A percentile compares a stretch with the other conserved stretches of the same genome.
Evolutionary conservation across 1,284 basidiomycete species (phyloP).

Genomic region (Schizophyllum amplum): DNA sequence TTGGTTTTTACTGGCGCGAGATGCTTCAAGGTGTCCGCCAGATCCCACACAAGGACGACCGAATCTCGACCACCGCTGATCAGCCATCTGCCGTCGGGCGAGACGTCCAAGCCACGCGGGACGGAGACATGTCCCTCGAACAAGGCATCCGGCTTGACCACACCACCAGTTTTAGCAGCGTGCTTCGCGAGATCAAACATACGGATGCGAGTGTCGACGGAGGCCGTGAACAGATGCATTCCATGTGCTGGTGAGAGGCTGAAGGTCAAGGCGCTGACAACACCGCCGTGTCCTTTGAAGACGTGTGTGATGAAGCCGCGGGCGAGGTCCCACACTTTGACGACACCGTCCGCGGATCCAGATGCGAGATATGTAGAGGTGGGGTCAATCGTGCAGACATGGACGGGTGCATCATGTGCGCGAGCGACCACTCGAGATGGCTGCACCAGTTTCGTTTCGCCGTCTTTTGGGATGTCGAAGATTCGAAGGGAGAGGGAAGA

Average conservation of each 20-base stretch:
- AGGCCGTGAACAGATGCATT: slow-evolving; percentile 85
- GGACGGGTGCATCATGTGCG: slow-evolving; percentile 90
- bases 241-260: slow-evolving; percentile 37
- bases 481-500: slow-evolving; percentile 61
- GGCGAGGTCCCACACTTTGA: slow-evolving; percentile 93
- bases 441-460: slow-evolving; percentile 47
- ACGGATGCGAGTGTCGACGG: slow-evolving; percentile 83
- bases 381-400: slow-evolving; percentile 80
- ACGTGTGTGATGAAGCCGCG: slow-evolving; percentile 91
- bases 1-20: slow-evolving; percentile 20
- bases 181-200: slow-evolving; percentile 78
- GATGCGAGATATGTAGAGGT: slow-evolving; percentile 89
- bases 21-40: slow-evolving; percentile 29
- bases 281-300: slow-evolving; percentile 94
- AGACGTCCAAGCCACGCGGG: slow-evolving; percentile 80
- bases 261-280: slow-evolving; percentile 85
- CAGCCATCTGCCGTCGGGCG: slow-evolving; percentile 79
- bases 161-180: slow-evolving; percentile 43
- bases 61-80: slow-evolving; percentile 87
- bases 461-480: slow-evolving; percentile 22
- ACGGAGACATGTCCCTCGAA: slow-evolving; percentile 91
- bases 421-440: slow-evolving; percentile 71
- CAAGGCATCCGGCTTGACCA: slow-evolving; percentile 64
- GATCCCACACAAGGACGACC: slow-evolving; percentile 86
- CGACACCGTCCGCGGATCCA: slow-evolving; percentile 90